A percentile compares a stretch with the other conserved stretches of the same genome.
phyloP scores from a whole-genome alignment of 2,329 filamentous ascomycete genomes.

The Fusarium sp. region DNA sequence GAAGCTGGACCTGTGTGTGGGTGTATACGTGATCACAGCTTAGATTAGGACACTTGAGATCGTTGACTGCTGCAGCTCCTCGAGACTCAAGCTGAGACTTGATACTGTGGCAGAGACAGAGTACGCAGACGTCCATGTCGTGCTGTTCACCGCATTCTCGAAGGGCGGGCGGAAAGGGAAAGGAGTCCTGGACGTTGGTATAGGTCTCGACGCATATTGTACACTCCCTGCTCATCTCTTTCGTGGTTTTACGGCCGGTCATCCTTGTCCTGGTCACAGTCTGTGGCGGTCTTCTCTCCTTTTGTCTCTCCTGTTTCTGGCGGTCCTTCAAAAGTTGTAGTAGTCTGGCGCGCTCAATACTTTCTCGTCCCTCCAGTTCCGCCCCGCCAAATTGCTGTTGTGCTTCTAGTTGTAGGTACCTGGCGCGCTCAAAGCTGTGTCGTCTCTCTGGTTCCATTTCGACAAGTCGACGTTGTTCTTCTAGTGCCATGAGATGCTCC shows the following conservation, averaged over 20 bases:
- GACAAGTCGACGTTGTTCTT: not conserved
- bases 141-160: not conserved
- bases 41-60: not conserved
- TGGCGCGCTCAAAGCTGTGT: not conserved
- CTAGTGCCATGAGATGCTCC: not conserved
- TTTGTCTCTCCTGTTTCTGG: not conserved
- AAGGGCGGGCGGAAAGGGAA: not conserved
- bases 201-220: not conserved
- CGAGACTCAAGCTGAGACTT: not conserved
- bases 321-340: not conserved
- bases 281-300: not conserved
- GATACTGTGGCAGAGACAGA: not conserved
- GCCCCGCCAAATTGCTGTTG: not conserved
- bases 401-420: not conserved
- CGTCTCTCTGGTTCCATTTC: not conserved
- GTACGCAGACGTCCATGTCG: not conserved
- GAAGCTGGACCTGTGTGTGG: not conserved
- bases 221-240: not conserved
- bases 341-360: not conserved
- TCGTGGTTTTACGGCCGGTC: accelerated
- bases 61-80: not conserved
- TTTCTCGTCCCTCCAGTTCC: not conserved
- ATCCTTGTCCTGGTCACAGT: accelerated
- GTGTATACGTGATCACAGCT: not conserved
- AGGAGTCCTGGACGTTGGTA: not conserved